These are phyloP conservation scores for Neoboletus magnificus DNA, from an alignment of 768 basidiomycete species.

Conservation along the genomic window DNA sequence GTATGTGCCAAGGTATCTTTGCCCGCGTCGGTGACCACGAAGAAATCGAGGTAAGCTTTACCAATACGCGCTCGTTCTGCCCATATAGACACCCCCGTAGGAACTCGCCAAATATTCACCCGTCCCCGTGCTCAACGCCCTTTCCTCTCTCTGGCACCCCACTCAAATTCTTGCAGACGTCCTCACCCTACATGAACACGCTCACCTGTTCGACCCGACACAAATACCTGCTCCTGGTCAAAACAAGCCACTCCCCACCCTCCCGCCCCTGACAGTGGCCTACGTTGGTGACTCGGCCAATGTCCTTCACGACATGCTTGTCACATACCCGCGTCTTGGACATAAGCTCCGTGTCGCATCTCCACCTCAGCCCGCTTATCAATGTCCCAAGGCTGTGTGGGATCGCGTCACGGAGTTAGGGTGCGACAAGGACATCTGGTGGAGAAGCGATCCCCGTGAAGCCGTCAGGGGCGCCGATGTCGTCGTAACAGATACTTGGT, in stretches of 20 bases:
- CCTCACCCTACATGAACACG: constrained; percentile 81
- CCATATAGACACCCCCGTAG: constrained; percentile 38
- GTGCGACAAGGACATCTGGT: constrained; percentile 69
- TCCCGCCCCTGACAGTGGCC: constrained; percentile 82
- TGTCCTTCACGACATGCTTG: constrained; percentile 96
- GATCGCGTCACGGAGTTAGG: constrained; percentile 71
- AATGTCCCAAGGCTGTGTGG: constrained; percentile 74
- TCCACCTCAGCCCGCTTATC: constrained; percentile 59
- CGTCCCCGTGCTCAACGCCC: constrained; percentile 94
- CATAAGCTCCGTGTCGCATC: constrained; percentile 83
- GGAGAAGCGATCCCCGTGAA: constrained; percentile 76
- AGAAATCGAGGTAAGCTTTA: constrained; percentile 77
- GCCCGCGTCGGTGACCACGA: constrained; percentile 91
- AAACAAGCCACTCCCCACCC: constrained; percentile 40
- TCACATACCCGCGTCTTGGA: constrained; percentile 88
- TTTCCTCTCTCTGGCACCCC: constrained; percentile 95
- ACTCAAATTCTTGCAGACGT: constrained; percentile 94
- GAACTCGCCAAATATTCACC: constrained; percentile 87
- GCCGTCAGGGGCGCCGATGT: constrained; percentile 89
- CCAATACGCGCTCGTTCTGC: neutral
- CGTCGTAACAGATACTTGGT: constrained; percentile 98
- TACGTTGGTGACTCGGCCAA: constrained; percentile 96
- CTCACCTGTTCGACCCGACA: constrained; percentile 46
- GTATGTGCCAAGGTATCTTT: constrained; percentile 96
- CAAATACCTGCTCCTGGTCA: constrained; percentile 11